Conservation (phyloP, 768 basidiomycete species). For the Tulasnella sp. region DNA sequence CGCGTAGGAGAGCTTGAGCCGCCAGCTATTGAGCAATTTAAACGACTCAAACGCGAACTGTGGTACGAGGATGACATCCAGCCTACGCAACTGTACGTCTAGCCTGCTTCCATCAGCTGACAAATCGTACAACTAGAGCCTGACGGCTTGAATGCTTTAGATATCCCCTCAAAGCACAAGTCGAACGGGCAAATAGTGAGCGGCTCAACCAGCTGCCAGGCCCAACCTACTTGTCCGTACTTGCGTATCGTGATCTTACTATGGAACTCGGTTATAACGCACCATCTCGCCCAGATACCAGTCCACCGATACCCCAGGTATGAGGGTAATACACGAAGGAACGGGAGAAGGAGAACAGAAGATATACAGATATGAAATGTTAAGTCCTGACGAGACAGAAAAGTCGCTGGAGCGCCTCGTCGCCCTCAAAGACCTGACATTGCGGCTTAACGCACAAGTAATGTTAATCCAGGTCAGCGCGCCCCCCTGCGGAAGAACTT, state of each 20-base stretch:
- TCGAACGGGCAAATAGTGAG: conserved; percentile 60
- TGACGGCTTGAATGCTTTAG: conserved; percentile 39
- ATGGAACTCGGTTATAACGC: background rate
- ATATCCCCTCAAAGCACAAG: conserved; percentile 67
- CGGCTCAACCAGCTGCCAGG: conserved; percentile 43
- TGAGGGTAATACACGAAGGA: background rate
- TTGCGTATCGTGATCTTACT: conserved; percentile 42
- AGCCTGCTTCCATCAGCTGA: background rate
- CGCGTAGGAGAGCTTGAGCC: conserved; percentile 42
- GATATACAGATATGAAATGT: background rate
- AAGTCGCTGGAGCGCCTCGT: conserved; percentile 38
- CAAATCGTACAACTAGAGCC: conserved; percentile 5
- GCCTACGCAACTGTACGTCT: conserved; percentile 71
- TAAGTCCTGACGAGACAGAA: conserved; percentile 44
- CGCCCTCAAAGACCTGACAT: conserved; percentile 36
- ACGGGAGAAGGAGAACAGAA: background rate
- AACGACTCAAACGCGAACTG: conserved; percentile 53
- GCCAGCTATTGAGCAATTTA: conserved; percentile 51
- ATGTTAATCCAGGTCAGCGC: conserved; percentile 49
- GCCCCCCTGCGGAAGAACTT: background rate
- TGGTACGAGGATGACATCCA: conserved; percentile 67
- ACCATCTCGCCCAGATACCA: background rate
- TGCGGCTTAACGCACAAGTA: conserved; percentile 68
- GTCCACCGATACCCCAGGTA: background rate
- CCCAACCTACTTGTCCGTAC: conserved; percentile 31